phyloP scores from a whole-genome alignment of 768 basidiomycete species.

The Psilocybe cyanescens region DNA sequence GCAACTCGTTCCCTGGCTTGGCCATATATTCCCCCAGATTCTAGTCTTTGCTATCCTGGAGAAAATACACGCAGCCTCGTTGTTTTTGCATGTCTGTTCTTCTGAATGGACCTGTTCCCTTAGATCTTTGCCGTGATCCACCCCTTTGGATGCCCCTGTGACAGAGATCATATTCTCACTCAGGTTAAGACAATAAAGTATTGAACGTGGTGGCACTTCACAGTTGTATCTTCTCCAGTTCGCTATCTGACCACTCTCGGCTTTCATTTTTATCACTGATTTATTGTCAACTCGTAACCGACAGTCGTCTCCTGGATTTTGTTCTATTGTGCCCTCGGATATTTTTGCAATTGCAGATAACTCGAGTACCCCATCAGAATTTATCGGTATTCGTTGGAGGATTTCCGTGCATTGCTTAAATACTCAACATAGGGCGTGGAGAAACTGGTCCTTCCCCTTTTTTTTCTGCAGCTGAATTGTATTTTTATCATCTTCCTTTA shows the following conservation, averaged over 20 bases:
- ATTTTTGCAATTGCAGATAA: conserved; percentile 1
- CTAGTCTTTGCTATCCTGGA: neutral
- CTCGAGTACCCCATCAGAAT: neutral
- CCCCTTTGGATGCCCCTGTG: conserved; percentile 18
- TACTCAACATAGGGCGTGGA: conserved; percentile 1
- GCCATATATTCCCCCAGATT: conserved; percentile 9
- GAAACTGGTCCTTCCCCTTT: conserved; percentile 7
- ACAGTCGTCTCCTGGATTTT: conserved; percentile 2
- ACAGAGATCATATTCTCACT: conserved; percentile 31
- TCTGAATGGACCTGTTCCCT: conserved; percentile 1
- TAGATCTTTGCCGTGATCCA: conserved; percentile 16
- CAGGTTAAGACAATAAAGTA: conserved; percentile 30
- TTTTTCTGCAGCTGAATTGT: conserved; percentile 6
- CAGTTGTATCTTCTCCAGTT: conserved; percentile 15
- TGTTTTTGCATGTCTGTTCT: conserved; percentile 33
- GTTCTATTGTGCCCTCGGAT: conserved; percentile 9
- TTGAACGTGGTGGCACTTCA: conserved; percentile 26
- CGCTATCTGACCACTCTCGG: neutral
- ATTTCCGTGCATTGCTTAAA: conserved; percentile 11
- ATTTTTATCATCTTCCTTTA: conserved; percentile 19
- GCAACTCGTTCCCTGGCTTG: neutral
- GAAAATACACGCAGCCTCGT: conserved; percentile 30
- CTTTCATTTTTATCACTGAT: conserved; percentile 13
- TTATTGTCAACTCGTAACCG: neutral
- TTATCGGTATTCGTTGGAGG: neutral